Base-by-base conservation (phyloP, 441 rosid genomes). In the Sinapis alba region DNA sequence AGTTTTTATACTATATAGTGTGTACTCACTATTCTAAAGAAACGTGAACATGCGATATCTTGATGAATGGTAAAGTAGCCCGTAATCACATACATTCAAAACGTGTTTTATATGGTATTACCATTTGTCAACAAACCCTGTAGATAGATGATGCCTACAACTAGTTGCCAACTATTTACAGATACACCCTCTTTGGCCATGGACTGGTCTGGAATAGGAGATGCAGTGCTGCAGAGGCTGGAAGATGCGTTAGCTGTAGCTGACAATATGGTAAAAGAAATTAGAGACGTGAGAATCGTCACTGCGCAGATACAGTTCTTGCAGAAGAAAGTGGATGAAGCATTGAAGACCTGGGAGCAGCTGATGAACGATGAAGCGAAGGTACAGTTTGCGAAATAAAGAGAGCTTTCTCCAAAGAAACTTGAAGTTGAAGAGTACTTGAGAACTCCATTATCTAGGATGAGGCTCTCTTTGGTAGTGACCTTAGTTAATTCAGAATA, bases 251-350 rank as follows among this genome's bases (percentile, higher is more conserved):
- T 88, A 61, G 80, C 81, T 18, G 68, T 86, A 7, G 97, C 96
- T 0, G 94, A 83, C 71, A 82, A 85, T 19, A 83, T 83, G 79
- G 80, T 62, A 41, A 88, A 89, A 75, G 98, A 92, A 75, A 88
- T 86, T 0, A 83, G 97, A 68, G 90, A 90, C 62, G 97, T 92
- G 83, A 88, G 85, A 73, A 50, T 95, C 82, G 89, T 92, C 8
- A 91, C 92, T 85, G 97, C 97, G 3, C 97, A 92, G 73, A 79
- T 92, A 61, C 86, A 80, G 69, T 95, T 95, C 74, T 74, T 92
- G 87, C 94, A 86, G 79, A 89, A 89, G 90, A 87, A 89, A 24
- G 92, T 91, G 53, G 96, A 95, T 45, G 93, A 76, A 61, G 97
- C 97, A 7, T 76, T 92, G 90, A 81, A 68, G 83, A 92, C 87